phyloP scores from a whole-genome alignment of 257 asterid genomes.

The Nicotiana otophora region DNA sequence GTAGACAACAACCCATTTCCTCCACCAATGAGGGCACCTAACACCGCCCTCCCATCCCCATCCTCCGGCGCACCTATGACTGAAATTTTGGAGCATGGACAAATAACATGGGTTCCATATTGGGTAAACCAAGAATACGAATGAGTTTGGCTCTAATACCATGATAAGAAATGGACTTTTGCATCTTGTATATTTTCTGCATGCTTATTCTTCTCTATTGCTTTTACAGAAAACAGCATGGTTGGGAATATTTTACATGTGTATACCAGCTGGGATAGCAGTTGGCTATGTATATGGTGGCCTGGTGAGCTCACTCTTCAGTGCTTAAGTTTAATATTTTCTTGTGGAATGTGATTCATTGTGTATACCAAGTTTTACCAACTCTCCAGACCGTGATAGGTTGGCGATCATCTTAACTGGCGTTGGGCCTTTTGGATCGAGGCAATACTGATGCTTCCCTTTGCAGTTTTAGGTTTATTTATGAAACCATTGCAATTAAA shows the following conservation, averaged over 20 bases:
- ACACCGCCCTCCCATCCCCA: no score
- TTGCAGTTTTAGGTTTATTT: conserved; percentile 76
- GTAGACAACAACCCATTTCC: no score
- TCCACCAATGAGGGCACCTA: no score
- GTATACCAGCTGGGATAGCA: conserved; percentile 88
- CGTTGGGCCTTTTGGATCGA: conserved; percentile 87
- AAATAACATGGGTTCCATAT: no score
- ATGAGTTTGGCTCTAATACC: no score
- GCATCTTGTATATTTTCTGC: neutral
- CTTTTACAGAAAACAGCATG: conserved; percentile 77
- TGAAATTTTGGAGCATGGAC: no score
- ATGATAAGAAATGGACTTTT: neutral
- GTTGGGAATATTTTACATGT: conserved; percentile 96
- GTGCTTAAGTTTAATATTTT: conserved; percentile 12
- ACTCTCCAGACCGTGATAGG: conserved; percentile 26
- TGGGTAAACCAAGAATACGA: no score
- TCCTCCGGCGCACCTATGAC: no score
- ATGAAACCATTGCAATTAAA: conserved; percentile 86
- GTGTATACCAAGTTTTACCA: neutral
- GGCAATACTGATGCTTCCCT: conserved; percentile 88
- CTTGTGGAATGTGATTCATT: neutral
- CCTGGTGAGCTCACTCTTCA: conserved; percentile 37
- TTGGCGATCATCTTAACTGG: conserved; percentile 59
- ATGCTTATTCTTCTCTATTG: neutral
- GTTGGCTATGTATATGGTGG: conserved; percentile 97